These are phyloP conservation scores for Lipomyces mesembrius DNA, from an alignment of 805 yeast species.

Conservation along the genomic window DNA sequence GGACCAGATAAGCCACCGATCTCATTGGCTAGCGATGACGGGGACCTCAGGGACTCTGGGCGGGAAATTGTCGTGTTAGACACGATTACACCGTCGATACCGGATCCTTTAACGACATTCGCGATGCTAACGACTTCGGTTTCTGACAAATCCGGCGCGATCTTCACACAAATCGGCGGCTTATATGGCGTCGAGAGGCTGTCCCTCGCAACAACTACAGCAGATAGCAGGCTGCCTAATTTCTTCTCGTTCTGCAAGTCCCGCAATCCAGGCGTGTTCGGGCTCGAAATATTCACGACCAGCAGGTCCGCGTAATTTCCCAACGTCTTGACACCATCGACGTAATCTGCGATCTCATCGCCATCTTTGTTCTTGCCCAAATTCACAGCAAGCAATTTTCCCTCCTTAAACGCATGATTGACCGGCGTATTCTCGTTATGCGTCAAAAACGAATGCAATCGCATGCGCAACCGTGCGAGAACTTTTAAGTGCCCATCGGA, in stretches of 20 bases:
- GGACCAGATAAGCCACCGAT: constrained; percentile 92
- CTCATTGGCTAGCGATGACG: constrained; percentile 55
- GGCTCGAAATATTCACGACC: constrained; percentile 90
- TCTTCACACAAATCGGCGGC: constrained; percentile 87
- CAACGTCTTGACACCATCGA: constrained; percentile 78
- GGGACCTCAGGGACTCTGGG: constrained; percentile 63
- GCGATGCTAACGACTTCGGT: constrained; percentile 83
- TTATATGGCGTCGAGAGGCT: constrained; percentile 49
- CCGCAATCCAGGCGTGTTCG: constrained; percentile 94
- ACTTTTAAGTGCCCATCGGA: constrained; percentile 85
- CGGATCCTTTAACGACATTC: constrained; percentile 70
- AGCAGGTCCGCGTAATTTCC: constrained; percentile 87
- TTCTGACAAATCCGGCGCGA: constrained; percentile 90
- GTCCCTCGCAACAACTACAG: constrained; percentile 72
- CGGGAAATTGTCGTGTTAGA: constrained; percentile 91
- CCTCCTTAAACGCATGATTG: constrained; percentile 58
- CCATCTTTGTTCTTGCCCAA: constrained; percentile 92
- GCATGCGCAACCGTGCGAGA: constrained; percentile 63
- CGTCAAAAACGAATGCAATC: constrained; percentile 50
- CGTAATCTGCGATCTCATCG: constrained; percentile 85
- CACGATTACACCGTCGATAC: constrained; percentile 88
- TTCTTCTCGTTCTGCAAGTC: constrained; percentile 79
- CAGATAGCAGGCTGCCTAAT: constrained; percentile 62
- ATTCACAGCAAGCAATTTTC: constrained; percentile 77
- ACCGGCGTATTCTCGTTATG: constrained; percentile 28